Percentiles rank a stretch among this genome's conserved stretches.
These are phyloP conservation scores for Phanerochaete sordida DNA, from an alignment of 768 basidiomycete genomes.

Conservation along the genomic window DNA sequence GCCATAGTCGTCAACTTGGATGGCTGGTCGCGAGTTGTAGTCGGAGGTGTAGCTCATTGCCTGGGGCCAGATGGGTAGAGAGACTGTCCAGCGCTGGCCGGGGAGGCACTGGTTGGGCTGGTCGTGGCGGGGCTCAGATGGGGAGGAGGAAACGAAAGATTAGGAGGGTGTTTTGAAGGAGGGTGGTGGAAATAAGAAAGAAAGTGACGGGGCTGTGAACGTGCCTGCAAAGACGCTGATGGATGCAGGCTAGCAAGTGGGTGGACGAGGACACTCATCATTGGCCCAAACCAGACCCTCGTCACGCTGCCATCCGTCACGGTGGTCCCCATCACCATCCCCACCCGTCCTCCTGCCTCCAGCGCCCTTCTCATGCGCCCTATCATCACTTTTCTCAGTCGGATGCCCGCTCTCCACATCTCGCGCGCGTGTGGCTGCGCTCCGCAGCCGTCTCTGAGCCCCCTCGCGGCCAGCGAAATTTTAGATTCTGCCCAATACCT, in stretches of 20 bases:
- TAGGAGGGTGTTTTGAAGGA: neutral
- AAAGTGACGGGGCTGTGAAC: conserved; percentile 14
- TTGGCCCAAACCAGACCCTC: too few species aligned
- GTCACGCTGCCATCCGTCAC: too few species aligned
- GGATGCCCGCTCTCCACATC: too few species aligned
- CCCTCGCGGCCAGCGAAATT: too few species aligned
- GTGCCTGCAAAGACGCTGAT: conserved; percentile 6
- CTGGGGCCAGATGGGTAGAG: neutral
- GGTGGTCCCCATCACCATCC: too few species aligned
- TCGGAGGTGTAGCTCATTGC: conserved; percentile 1
- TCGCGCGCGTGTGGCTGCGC: too few species aligned
- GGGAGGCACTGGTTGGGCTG: neutral
- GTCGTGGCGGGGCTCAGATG: neutral
- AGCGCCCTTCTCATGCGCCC: too few species aligned
- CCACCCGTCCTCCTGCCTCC: too few species aligned
- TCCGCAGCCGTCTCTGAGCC: too few species aligned
- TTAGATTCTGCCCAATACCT: neutral
- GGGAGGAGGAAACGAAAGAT: neutral
- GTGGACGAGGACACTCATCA: too few species aligned
- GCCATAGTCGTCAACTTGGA: conserved; percentile 13
- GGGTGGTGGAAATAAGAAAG: conserved; percentile 8
- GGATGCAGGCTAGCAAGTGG: neutral
- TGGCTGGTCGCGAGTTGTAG: conserved; percentile 8
- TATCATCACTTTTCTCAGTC: too few species aligned
- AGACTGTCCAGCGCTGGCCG: neutral